Percentiles rank a stretch among this genome's conserved stretches.
Evolutionary conservation across 805 yeast species (phyloP).

Genomic region (Zygotorulaspora sp.): DNA sequence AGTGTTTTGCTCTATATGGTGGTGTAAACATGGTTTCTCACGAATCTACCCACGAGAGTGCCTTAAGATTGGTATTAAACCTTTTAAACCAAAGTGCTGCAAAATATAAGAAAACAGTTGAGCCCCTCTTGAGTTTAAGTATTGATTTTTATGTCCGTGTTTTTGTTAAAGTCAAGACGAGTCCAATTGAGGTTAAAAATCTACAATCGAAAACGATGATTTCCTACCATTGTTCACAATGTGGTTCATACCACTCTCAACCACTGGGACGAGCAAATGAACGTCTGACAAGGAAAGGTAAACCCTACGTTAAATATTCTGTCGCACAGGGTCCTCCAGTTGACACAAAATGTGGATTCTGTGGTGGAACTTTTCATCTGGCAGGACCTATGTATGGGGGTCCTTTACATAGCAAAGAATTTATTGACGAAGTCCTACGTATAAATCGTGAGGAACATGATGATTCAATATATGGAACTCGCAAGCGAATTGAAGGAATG

Average conservation of each 20-base stretch:
- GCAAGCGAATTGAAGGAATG: constrained; percentile 88
- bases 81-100: constrained; percentile 82
- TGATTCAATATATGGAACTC: constrained; percentile 64
- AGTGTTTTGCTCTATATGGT: constrained; percentile 91
- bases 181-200: constrained; percentile 79
- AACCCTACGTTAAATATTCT: constrained; percentile 48
- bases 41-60: constrained; percentile 91
- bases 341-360: constrained; percentile 59
- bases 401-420: constrained; percentile 61
- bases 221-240: constrained; percentile 80
- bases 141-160: constrained; percentile 91
- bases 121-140: constrained; percentile 78
- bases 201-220: constrained; percentile 73
- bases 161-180: constrained; percentile 69
- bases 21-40: constrained; percentile 76
- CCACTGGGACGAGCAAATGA: constrained; percentile 61
- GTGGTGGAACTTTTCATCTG: constrained; percentile 62
- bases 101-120: constrained; percentile 78
- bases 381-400: constrained; percentile 99
- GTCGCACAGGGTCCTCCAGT: constrained; percentile 62
- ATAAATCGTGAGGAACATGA: constrained; percentile 46
- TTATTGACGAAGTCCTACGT: constrained; percentile 59
- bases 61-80: constrained; percentile 75
- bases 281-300: constrained; percentile 38
- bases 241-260: constrained; percentile 69